phyloP scores from a whole-genome alignment of 208 protist genomes.

The Trypanosoma boissoni region DNA sequence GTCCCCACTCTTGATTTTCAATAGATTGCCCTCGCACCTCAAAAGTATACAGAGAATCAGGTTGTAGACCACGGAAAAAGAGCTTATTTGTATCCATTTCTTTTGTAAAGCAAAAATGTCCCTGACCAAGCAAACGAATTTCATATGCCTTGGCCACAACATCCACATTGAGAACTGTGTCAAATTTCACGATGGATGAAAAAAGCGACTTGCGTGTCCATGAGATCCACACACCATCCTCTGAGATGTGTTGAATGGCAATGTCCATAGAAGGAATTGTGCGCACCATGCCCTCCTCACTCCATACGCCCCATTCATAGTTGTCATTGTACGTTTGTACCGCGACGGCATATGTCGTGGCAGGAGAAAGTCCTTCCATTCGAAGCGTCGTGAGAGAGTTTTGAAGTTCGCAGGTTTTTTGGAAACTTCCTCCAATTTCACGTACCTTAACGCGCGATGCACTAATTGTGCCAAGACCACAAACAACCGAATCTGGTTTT shows the following conservation, averaged over 20 bases:
- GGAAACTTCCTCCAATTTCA: constrained; percentile 60
- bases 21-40: constrained; percentile 72
- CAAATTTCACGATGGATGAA: constrained; percentile 41
- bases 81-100: constrained; percentile 69
- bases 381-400: constrained; percentile 58
- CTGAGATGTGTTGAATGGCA: constrained; percentile 80
- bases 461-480: constrained; percentile 70
- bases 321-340: constrained; percentile 92
- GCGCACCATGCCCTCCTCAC: constrained; percentile 80
- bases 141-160: constrained; percentile 75
- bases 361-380: constrained; percentile 62
- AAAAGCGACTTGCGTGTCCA: constrained; percentile 77
- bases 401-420: constrained; percentile 65
- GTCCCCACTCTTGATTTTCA: constrained; percentile 79
- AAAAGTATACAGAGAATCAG: constrained; percentile 83
- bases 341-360: constrained; percentile 83
- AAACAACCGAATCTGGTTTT: constrained; percentile 42
- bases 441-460: constrained; percentile 82
- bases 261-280: constrained; percentile 87
- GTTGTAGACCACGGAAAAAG: constrained; percentile 87
- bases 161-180: constrained; percentile 83
- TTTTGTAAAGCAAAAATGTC: constrained; percentile 71
- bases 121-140: constrained; percentile 70
- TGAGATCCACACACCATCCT: constrained; percentile 85
- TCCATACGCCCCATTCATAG: constrained; percentile 90